Base-by-base conservation (phyloP, 2,329 filamentous ascomycete genomes). In the Penicillium paneum region DNA sequence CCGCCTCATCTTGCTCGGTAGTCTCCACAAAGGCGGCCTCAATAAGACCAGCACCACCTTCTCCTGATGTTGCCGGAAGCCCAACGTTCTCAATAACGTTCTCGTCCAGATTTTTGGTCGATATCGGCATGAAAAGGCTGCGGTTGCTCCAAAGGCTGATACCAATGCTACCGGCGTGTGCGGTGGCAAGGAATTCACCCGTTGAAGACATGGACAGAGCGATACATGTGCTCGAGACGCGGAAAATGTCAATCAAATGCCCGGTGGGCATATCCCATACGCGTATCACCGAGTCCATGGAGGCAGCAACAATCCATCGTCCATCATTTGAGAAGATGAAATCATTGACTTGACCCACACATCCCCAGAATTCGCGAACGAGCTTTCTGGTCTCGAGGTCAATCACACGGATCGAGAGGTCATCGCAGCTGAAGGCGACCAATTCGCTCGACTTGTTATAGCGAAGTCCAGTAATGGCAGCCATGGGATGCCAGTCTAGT, bases 61-160 rank as follows among this genome's bases (percentile, higher is more conserved):
- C 92, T 41, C 91, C 91, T 15, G 91, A 95, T 3, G 84, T 84
- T 0, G 89, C 91, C 0, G 91, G 91, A 2, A 81, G 82, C 5
- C 80, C 75, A 17, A 91, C 81, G 12, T 84, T 76, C 8, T 78
- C 78, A 40, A 96, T 84, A 43, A 90, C 86, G 51, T 84, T 81
- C 60, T 95, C 90, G 3, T 88, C 87, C 55, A 99, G 89, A 64
- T 94, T 90, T 19, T 88, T 82, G 1, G 91, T 95, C 0, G 92
- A 87, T 0, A 96, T 85, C 64, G 96, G 91, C 52, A 87, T 89
- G 78, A 96, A 99, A 1, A 97, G 79, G 0, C 89, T 88, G 67
- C 90, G 90, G 74, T 99, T 99, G 21, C 90, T 97, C 93, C 94
- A 99, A 44, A 99, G 84, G 63, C 90, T 87, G n/a, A 99, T 87